Evolutionary conservation across 2,329 filamentous ascomycete genomes (phyloP).

Genomic region (Aspergillus ochraceoroseus): DNA sequence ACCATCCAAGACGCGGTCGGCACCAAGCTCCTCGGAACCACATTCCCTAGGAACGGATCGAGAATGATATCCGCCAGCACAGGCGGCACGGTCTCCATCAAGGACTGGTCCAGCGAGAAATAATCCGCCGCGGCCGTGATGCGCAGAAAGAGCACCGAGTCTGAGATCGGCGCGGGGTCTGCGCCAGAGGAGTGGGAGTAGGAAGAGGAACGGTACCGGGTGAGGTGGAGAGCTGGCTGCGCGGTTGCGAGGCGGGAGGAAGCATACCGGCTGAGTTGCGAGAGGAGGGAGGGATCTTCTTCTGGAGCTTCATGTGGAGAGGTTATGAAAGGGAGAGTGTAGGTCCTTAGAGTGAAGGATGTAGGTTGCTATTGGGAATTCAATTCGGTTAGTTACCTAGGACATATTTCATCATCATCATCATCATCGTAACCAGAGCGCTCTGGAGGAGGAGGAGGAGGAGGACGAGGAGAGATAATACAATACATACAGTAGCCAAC

Average conservation of each 20-base stretch:
- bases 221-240: constrained; percentile 17
- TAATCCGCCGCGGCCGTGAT: constrained; percentile 77
- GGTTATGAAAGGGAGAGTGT: constrained; percentile 57
- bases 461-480: no score
- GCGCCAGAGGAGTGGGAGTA: constrained; percentile 1
- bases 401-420: no score
- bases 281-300: constrained; percentile 57
- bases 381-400: constrained; percentile 18
- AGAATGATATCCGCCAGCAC: constrained; percentile 78
- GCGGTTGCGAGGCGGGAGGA: constrained; percentile 44
- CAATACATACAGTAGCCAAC: constrained; percentile 73
- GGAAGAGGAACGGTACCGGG: no score
- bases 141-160: constrained; percentile 65
- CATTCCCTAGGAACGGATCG: constrained; percentile 75
- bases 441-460: neutral
- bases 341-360: constrained; percentile 64
- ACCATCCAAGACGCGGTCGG: constrained; percentile 66
- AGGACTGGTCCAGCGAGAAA: constrained; percentile 64
- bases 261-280: constrained; percentile 61
- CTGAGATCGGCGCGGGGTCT: constrained; percentile 23
- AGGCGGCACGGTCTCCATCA: constrained; percentile 70
- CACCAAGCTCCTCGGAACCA: constrained; percentile 71
- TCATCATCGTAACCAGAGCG: neutral
- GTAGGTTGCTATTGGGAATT: constrained; percentile 68
- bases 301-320: no score